Conservation (phyloP, 805 yeast species). For the Pichia deserticola region DNA sequence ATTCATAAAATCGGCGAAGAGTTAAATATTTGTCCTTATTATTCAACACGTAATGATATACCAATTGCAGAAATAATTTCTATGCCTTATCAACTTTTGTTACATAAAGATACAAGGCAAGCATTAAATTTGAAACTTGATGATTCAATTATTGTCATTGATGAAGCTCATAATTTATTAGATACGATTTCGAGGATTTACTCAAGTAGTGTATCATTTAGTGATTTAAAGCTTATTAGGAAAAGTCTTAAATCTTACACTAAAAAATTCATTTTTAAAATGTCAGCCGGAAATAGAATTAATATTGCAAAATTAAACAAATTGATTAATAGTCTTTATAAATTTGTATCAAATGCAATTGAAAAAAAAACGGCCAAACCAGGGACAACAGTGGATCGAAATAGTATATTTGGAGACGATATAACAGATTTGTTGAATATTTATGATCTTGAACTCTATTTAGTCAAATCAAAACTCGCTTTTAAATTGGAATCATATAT, state of each 20-base stretch:
- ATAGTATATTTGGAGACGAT: constrained; percentile 48
- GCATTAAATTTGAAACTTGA: constrained; percentile 51
- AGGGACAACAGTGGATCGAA: constrained; percentile 47
- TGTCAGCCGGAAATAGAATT: constrained; percentile 67
- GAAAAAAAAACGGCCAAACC: constrained; percentile 30
- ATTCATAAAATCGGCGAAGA: constrained; percentile 51
- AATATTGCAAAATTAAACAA: constrained; percentile 57
- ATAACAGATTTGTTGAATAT: constrained; percentile 69
- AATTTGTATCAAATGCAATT: constrained; percentile 34
- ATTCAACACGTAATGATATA: constrained; percentile 54
- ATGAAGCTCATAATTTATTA: constrained; percentile 85
- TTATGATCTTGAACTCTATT: constrained; percentile 56
- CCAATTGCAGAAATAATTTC: constrained; percentile 67
- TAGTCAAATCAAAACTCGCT: constrained; percentile 66
- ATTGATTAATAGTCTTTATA: constrained; percentile 43
- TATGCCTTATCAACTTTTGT: constrained; percentile 74
- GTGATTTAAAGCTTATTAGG: constrained; percentile 40
- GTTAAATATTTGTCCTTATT: constrained; percentile 71
- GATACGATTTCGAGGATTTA: constrained; percentile 68
- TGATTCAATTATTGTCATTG: constrained; percentile 68
- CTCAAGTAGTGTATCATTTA: constrained; percentile 48
- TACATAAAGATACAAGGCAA: constrained; percentile 54
- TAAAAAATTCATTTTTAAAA: constrained; percentile 50
- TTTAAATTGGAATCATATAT: constrained; percentile 74
- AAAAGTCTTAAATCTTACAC: constrained; percentile 48